Evolutionary conservation across 345 rosid genomes (phyloP).

Genomic region (Sapria himalayana): DNA sequence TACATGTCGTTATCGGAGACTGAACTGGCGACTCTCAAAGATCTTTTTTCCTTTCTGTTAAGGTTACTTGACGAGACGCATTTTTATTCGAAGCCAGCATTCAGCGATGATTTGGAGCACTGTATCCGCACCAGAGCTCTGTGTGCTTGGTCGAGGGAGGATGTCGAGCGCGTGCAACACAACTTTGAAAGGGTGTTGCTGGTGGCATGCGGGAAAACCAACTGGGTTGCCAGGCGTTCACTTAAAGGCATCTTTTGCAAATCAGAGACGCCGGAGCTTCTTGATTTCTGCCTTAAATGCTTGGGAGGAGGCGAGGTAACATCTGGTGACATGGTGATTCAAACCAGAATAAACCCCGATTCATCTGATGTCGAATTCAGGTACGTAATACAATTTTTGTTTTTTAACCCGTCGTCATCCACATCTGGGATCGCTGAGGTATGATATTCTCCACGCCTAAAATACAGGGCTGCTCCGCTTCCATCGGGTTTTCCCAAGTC

Average conservation of each 20-base stretch:
- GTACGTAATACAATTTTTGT: constrained; percentile 9
- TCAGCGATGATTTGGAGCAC: constrained; percentile 1
- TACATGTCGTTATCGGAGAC: constrained; percentile 29
- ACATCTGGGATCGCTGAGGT: background rate
- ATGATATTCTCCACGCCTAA: background rate
- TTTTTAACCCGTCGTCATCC: background rate
- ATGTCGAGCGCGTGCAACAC: constrained; percentile 29
- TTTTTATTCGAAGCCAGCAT: background rate
- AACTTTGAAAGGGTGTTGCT: constrained; percentile 27
- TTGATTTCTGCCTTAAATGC: constrained; percentile 50
- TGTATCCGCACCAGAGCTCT: constrained; percentile 8
- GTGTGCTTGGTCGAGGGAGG: constrained; percentile 32
- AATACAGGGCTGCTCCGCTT: background rate
- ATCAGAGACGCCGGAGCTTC: constrained; percentile 31
- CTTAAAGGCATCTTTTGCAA: constrained; percentile 37
- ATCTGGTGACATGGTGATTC: constrained; percentile 25
- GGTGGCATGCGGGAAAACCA: constrained; percentile 15
- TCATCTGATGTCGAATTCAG: constrained; percentile 36
- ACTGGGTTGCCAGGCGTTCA: constrained; percentile 32
- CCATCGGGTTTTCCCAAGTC: constrained; percentile 8
- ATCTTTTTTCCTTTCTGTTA: constrained; percentile 33
- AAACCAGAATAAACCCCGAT: constrained; percentile 16
- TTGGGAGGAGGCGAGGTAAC: constrained; percentile 20
- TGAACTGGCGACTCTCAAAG: constrained; percentile 31
- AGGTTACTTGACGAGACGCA: constrained; percentile 17